Percentiles rank a stretch among this genome's conserved stretches.
Evolutionary conservation across 192 early-diverging fungal species (phyloP).

Genomic region (Backusella macrospora): DNA sequence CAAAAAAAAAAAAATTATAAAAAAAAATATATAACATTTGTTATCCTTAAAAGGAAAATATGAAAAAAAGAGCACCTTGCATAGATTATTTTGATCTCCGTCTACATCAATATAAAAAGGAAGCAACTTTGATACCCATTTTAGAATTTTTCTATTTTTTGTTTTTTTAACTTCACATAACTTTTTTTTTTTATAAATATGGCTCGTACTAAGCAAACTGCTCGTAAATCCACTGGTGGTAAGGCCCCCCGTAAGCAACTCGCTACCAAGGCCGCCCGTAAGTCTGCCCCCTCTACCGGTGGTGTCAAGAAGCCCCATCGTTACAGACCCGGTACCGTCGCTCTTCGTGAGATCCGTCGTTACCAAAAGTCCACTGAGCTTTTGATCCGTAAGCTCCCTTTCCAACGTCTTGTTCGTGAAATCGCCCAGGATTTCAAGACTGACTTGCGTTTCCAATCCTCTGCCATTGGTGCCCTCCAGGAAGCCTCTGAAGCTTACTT

Average conservation of each 20-base stretch:
- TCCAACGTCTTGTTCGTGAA: slow-evolving; percentile 97
- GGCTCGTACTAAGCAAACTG: slow-evolving; percentile 87
- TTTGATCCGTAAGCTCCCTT: slow-evolving; percentile 90
- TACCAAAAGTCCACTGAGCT: slow-evolving; percentile 97
- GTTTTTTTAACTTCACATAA: background rate
- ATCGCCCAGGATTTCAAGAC: slow-evolving; percentile 99
- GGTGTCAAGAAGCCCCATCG: slow-evolving; percentile 95
- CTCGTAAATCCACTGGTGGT: slow-evolving; percentile 98
- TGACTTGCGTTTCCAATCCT: slow-evolving; percentile 98
- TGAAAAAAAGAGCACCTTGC: slow-evolving; percentile 1
- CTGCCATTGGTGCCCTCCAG: slow-evolving; percentile 98
- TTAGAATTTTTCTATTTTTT: slow-evolving; percentile 3
- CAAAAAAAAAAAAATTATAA: background rate
- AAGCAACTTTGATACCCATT: slow-evolving; percentile 1
- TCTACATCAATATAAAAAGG: background rate
- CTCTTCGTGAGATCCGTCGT: slow-evolving; percentile 89
- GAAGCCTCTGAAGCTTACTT: slow-evolving; percentile 97
- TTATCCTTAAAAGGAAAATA: slow-evolving; percentile 10
- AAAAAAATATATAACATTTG: slow-evolving; percentile 16
- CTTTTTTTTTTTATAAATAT: slow-evolving; percentile 26
- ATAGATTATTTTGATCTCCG: slow-evolving; percentile 8
- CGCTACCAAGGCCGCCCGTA: slow-evolving; percentile 96
- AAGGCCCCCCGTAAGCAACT: slow-evolving; percentile 97
- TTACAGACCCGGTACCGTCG: slow-evolving; percentile 88
- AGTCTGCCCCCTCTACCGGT: slow-evolving; percentile 90